These are phyloP conservation scores for Erigeron canadensis DNA, from an alignment of 129 eudicot genomes.

Conservation along the genomic window DNA sequence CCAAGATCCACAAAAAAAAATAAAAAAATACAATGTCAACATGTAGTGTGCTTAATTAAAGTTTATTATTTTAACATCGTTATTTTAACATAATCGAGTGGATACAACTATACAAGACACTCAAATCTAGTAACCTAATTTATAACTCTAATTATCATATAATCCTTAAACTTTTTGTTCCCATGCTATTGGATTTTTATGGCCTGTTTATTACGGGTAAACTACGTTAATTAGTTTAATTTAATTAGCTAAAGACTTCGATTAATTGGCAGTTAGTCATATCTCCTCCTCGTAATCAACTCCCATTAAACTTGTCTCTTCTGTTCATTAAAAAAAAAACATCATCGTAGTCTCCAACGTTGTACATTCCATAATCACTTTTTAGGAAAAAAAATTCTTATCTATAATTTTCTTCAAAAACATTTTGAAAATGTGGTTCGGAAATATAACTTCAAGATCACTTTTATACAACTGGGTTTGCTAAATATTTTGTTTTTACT, in stretches of 20 bases:
- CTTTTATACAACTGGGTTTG: not conserved
- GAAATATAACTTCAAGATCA: constrained; percentile 1
- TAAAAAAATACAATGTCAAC: too few species aligned
- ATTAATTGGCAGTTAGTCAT: not conserved
- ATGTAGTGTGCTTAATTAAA: too few species aligned
- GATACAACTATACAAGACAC: too few species aligned
- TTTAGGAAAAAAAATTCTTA: not conserved
- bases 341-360: not conserved
- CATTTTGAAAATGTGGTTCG: not conserved
- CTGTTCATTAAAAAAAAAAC: not conserved
- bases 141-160: not conserved
- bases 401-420: not conserved
- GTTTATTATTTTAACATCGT: too few species aligned
- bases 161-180: not conserved
- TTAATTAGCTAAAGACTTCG: not conserved
- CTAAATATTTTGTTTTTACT: not conserved
- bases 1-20: too few species aligned
- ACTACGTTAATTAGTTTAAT: not conserved
- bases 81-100: too few species aligned
- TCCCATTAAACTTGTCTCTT: not conserved
- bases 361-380: not conserved
- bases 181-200: constrained; percentile 5
- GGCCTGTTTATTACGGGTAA: not conserved
- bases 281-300: not conserved
- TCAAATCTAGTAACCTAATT: too few species aligned